Evolutionary conservation across 306 rosid species (phyloP).

Genomic region (Notholithocarpus densiflorus): DNA sequence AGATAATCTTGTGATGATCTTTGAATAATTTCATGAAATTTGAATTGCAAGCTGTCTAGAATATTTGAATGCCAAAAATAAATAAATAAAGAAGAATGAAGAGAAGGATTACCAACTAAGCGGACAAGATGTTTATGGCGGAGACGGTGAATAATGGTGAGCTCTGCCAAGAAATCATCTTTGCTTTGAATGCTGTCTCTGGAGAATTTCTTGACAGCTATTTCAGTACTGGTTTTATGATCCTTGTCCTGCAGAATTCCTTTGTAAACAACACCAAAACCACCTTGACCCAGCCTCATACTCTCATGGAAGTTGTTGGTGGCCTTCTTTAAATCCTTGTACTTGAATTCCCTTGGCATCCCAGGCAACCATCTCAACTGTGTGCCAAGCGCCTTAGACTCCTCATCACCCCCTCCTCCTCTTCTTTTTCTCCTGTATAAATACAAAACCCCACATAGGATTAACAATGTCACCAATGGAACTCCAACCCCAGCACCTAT

Average conservation of each 20-base stretch:
- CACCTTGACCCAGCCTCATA: conserved; percentile 50
- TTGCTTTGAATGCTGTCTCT: conserved; percentile 39
- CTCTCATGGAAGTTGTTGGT: conserved; percentile 40
- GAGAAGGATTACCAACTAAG: conserved; percentile 32
- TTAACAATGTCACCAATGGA: conserved; percentile 4
- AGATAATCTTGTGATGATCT: no score
- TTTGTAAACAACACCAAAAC: conserved; percentile 50
- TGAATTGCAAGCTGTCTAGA: background rate
- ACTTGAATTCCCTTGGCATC: conserved; percentile 46
- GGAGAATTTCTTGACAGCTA: conserved; percentile 50
- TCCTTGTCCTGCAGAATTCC: conserved; percentile 32
- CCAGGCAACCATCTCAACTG: conserved; percentile 41
- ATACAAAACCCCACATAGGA: conserved; percentile 11
- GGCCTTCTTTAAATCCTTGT: conserved; percentile 42
- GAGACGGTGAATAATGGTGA: conserved; percentile 55
- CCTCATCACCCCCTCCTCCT: conserved; percentile 13
- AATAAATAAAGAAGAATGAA: background rate
- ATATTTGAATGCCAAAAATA: background rate
- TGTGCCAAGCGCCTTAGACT: conserved; percentile 25
- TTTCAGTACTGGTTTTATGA: background rate
- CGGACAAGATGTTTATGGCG: conserved; percentile 54
- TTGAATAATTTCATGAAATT: no score
- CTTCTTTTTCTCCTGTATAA: conserved; percentile 18
- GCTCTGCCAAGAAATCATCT: conserved; percentile 54
- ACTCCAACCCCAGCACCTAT: conserved; percentile 34